Conservation (phyloP, 352 stramenopile genomes). For the Thalassiosira hispida region DNA sequence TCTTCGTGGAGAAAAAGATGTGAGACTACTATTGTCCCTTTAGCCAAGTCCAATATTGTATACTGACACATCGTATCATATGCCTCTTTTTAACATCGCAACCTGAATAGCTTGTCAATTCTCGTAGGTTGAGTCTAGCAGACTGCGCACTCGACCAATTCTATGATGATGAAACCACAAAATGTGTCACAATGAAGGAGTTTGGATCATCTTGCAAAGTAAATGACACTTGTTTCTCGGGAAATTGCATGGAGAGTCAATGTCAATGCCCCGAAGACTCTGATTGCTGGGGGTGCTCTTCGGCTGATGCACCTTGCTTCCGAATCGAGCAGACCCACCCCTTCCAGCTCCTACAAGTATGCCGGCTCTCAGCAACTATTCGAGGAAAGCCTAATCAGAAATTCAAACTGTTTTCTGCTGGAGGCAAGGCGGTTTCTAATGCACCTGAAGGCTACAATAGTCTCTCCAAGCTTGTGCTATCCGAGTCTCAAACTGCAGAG, state of each 20-base stretch:
- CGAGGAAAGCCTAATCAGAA: neutral
- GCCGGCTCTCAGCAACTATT: neutral
- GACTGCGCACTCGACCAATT: conserved; percentile 3
- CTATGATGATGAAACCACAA: neutral
- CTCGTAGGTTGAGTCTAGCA: conserved; percentile 2
- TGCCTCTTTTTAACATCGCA: too few relatives aligned
- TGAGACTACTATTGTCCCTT: too few relatives aligned
- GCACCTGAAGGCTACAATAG: neutral
- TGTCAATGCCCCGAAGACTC: neutral
- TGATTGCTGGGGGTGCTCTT: conserved; percentile 6
- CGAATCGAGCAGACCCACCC: neutral
- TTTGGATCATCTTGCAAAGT: neutral
- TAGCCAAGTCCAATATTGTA: too few relatives aligned
- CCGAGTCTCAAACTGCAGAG: neutral
- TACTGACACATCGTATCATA: too few relatives aligned
- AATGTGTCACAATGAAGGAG: neutral
- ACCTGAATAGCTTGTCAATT: too few relatives aligned
- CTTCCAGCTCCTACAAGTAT: neutral
- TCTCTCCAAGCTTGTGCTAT: neutral
- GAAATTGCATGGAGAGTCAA: neutral
- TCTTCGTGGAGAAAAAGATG: too few relatives aligned
- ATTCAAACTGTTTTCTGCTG: neutral
- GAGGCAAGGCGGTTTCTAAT: neutral
- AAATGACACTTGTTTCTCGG: neutral
- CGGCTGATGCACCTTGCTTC: neutral